Conservation (phyloP, 495 filamentous ascomycete species). For the Parathielavia hyrcaniae region DNA sequence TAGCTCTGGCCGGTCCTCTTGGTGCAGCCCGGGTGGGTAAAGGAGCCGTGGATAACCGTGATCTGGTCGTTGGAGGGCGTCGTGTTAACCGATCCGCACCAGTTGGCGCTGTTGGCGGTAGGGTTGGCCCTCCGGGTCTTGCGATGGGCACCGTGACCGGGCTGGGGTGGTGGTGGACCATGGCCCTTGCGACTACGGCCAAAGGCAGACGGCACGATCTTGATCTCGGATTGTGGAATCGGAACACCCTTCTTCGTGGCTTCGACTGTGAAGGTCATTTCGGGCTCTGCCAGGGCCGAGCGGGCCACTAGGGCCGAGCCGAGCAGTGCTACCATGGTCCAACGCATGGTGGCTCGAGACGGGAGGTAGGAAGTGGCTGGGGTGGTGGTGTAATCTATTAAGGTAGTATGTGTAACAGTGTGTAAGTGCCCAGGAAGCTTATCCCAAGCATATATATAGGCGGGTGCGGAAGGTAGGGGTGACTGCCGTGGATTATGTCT, state of each 20-base stretch:
- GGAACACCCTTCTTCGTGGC: constrained; percentile 27
- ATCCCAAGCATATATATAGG: background rate
- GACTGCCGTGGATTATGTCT: too few relatives aligned
- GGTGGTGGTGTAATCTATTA: constrained; percentile 11
- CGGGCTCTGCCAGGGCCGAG: constrained; percentile 15
- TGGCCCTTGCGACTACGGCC: constrained; percentile 1
- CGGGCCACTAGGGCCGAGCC: constrained; percentile 19
- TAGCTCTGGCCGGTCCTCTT: constrained; percentile 20
- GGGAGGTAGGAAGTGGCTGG: background rate
- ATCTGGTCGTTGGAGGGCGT: constrained; percentile 24
- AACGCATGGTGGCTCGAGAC: constrained; percentile 17
- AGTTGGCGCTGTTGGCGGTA: constrained; percentile 22
- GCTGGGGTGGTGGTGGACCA: background rate
- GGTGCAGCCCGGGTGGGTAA: constrained; percentile 25
- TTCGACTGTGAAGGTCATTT: constrained; percentile 20
- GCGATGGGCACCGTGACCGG: background rate
- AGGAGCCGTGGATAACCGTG: constrained; percentile 25
- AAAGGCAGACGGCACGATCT: constrained; percentile 23
- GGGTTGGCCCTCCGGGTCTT: constrained; percentile 22
- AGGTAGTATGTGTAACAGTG: background rate
- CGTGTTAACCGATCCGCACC: constrained; percentile 30
- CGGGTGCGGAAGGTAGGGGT: too few relatives aligned
- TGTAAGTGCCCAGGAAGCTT: background rate
- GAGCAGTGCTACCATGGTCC: constrained; percentile 12
- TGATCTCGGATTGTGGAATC: constrained; percentile 25